Conservation (phyloP, 768 basidiomycete species). For the Inosperma sp. region DNA sequence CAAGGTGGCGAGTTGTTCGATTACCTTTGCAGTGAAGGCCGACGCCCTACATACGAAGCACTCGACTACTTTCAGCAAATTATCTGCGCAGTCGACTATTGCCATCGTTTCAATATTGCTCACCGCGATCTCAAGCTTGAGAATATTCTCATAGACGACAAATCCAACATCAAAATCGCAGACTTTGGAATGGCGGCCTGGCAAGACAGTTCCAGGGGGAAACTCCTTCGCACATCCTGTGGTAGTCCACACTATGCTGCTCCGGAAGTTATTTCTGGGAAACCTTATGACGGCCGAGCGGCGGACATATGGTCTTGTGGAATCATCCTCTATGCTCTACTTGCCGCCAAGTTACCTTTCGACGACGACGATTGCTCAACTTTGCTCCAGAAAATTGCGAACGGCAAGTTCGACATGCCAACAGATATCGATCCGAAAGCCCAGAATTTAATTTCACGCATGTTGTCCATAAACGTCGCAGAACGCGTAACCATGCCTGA, state of each 20-base stretch:
- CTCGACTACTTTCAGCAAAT: constrained; percentile 90
- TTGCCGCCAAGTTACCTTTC: constrained; percentile 85
- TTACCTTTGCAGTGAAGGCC: constrained; percentile 76
- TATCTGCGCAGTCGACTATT: constrained; percentile 86
- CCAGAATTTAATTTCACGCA: constrained; percentile 69
- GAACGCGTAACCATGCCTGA: constrained; percentile 80
- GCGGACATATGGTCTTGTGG: constrained; percentile 98
- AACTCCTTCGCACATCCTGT: constrained; percentile 74
- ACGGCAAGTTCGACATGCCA: constrained; percentile 73
- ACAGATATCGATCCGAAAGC: constrained; percentile 62
- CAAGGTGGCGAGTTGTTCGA: constrained; percentile 95
- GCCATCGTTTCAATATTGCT: constrained; percentile 90
- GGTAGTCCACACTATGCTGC: constrained; percentile 95
- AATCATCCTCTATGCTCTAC: constrained; percentile 85
- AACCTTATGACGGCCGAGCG: constrained; percentile 78
- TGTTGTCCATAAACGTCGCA: constrained; percentile 73
- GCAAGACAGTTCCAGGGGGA: constrained; percentile 53
- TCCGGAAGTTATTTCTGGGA: constrained; percentile 83
- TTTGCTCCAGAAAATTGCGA: constrained; percentile 77
- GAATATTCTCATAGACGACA: constrained; percentile 80
- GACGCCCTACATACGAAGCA: constrained; percentile 66
- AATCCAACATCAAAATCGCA: constrained; percentile 88
- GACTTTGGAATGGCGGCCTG: constrained; percentile 98
- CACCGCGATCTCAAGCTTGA: constrained; percentile 95
- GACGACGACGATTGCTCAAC: constrained; percentile 79